These are phyloP conservation scores for Nannizzia gypsea DNA, from an alignment of 2,329 filamentous ascomycete species.

Conservation along the genomic window DNA sequence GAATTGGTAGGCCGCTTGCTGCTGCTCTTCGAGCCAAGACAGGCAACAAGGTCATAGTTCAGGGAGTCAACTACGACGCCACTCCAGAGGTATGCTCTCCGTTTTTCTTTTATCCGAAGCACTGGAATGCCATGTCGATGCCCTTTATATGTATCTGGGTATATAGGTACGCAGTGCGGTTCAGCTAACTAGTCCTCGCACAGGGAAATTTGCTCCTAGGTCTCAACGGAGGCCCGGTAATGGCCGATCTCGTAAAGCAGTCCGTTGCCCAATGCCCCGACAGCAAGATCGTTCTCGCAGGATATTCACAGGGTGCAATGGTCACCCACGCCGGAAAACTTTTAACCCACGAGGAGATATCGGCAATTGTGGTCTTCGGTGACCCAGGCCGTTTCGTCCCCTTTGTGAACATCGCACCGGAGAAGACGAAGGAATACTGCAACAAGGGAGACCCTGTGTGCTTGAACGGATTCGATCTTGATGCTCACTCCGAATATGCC, in stretches of 20 bases:
- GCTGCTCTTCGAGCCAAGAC: constrained; percentile 18
- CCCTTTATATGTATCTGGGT: background rate
- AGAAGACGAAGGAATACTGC: constrained; percentile 40
- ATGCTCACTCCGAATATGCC: constrained; percentile 34
- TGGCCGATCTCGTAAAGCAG: constrained; percentile 22
- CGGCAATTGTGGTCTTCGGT: constrained; percentile 35
- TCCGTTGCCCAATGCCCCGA: constrained; percentile 23
- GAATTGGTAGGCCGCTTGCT: constrained; percentile 30
- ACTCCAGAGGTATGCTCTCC: constrained; percentile 13
- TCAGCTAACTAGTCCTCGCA: constrained; percentile 18
- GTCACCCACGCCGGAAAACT: constrained; percentile 24
- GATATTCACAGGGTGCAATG: constrained; percentile 28
- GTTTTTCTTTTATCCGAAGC: constrained; percentile 12
- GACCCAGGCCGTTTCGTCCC: constrained; percentile 35
- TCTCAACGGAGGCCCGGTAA: constrained; percentile 20
- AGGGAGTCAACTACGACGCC: constrained; percentile 26
- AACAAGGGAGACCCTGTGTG: constrained; percentile 43
- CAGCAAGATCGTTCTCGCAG: constrained; percentile 25
- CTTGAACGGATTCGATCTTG: constrained; percentile 32
- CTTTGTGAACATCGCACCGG: constrained; percentile 29
- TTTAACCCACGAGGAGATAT: constrained; percentile 21
- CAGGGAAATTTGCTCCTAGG: constrained; percentile 22
- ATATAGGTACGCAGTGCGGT: background rate
- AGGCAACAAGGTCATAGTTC: constrained; percentile 20
- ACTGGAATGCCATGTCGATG: background rate